Base-by-base conservation (phyloP, 2,329 filamentous ascomycete species). In the Rasamsonia emersonii region DNA sequence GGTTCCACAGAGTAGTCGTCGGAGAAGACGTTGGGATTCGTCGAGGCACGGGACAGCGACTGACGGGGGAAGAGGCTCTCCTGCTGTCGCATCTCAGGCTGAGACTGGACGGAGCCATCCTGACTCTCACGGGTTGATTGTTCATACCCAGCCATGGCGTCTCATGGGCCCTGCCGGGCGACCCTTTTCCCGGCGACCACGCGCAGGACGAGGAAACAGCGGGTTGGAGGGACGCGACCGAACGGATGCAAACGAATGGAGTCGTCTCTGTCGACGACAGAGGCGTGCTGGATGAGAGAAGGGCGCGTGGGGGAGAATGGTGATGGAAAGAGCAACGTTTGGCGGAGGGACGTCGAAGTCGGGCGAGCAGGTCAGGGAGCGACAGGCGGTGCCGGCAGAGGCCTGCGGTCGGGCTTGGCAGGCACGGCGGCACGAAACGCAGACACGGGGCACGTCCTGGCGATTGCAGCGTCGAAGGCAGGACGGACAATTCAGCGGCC, bases 1-100 rank as follows among this genome's bases (percentile, higher is more conserved):
- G 57, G 50, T 39, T 67, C 61, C 42, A 67, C 43, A 6, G 63
- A 64, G 43, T 62, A 65, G 24, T 67, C 63, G 43, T 68, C 65
- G 38, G 64, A 64, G 46, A 68, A 68, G 21, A 68, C 55, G 45
- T 68, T 60, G 28, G 58, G 54, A 39, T 62, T 59, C 24, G 54
- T 51, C 19, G 45, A 51, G 39, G 44, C 50, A 50, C 43, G 41
- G 35, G 53, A 49, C 24, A 33, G 38, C 10, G 53, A 54, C 10
- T 45, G 44, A 30, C 44, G 47, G 47, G 44, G 41, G 39, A 50
- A 51, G 39, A 49, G 42, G 23, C 55, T 53, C 25, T 46, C 37
- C 24, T 46, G 43, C 11, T 45, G 34, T 25, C 46, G 45, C 6
- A 44, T 46, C 19, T 37, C 34, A 14, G 40, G 46, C 35, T 47